A percentile compares a stretch with the other conserved stretches of the same genome.
Evolutionary conservation across 2,329 filamentous ascomycete genomes (phyloP).

Genomic region (Pezicula rhizophila): DNA sequence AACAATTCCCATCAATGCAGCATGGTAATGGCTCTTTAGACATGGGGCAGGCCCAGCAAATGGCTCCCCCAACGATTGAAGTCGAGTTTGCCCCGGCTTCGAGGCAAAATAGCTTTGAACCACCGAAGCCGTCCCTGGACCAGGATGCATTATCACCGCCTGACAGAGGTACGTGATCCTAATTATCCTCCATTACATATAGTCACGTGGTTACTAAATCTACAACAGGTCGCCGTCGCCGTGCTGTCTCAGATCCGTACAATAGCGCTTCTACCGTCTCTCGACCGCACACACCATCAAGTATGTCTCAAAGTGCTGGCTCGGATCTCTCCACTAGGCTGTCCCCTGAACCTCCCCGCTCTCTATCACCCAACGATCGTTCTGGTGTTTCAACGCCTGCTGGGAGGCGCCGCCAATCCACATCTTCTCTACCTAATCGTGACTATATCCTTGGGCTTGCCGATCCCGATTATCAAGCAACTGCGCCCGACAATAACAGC

Average conservation of each 20-base stretch:
- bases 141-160: conserved; percentile 81
- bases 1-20: conserved; percentile 39
- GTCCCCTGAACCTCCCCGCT: conserved; percentile 40
- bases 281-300: conserved; percentile 42
- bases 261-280: conserved; percentile 33
- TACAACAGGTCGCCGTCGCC: conserved; percentile 25
- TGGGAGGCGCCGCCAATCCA: conserved; percentile 51
- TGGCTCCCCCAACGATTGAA: conserved; percentile 91
- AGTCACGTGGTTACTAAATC: conserved; percentile 12
- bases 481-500: conserved; percentile 49
- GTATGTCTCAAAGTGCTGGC: conserved; percentile 49
- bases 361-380: conserved; percentile 54
- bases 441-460: conserved; percentile 87
- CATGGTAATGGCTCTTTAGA: conserved; percentile 44
- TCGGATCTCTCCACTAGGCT: conserved; percentile 39
- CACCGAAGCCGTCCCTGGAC: conserved; percentile 55
- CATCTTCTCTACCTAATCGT: conserved; percentile 50
- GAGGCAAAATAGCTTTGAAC: conserved; percentile 59
- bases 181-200: background rate
- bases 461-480: conserved; percentile 75
- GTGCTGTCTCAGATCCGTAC: conserved; percentile 29
- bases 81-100: conserved; percentile 83
- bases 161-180: conserved; percentile 48
- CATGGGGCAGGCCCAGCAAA: conserved; percentile 63
- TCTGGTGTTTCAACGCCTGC: conserved; percentile 38